These are phyloP conservation scores for Quercus gilva DNA, from an alignment of 306 rosid genomes.

Conservation along the genomic window DNA sequence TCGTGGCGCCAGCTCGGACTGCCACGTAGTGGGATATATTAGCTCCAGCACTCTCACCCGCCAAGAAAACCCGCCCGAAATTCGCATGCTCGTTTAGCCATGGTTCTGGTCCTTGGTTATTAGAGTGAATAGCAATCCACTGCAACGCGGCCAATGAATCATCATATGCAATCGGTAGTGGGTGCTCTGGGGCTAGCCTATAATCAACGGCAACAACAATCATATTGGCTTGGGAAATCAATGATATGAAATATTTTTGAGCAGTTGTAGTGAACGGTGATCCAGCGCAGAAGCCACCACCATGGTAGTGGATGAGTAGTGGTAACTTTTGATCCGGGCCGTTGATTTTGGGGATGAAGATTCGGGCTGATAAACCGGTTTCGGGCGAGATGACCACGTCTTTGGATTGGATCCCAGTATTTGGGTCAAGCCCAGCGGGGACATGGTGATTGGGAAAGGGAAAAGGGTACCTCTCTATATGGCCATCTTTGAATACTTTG, in stretches of 20 bases:
- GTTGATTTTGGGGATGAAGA: conserved; percentile 17
- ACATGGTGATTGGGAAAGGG: not conserved
- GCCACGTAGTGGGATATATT: conserved; percentile 14
- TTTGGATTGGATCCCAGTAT: conserved; percentile 19
- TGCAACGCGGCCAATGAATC: conserved; percentile 12
- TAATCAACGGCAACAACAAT: conserved; percentile 24
- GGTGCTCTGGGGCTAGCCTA: conserved; percentile 33
- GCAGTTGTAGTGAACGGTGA: conserved; percentile 16
- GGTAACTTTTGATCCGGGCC: conserved; percentile 14
- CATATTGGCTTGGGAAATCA: conserved; percentile 9
- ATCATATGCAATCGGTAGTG: conserved; percentile 28
- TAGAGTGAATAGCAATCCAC: not conserved
- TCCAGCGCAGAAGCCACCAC: conserved; percentile 32
- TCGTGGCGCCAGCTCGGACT: not conserved
- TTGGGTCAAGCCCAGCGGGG: conserved; percentile 11
- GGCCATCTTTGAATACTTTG: conserved; percentile 27
- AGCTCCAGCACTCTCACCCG: conserved; percentile 8
- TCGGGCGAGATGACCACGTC: conserved; percentile 17
- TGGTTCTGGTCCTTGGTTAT: not conserved
- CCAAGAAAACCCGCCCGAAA: not conserved
- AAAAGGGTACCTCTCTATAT: not conserved
- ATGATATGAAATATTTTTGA: not conserved
- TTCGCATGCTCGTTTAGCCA: conserved; percentile 7
- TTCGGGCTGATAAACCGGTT: conserved; percentile 5
- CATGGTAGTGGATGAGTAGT: conserved; percentile 10